These are phyloP conservation scores for Salinomyces thailandicus DNA, from an alignment of 2,329 filamentous ascomycete genomes.

Conservation along the genomic window DNA sequence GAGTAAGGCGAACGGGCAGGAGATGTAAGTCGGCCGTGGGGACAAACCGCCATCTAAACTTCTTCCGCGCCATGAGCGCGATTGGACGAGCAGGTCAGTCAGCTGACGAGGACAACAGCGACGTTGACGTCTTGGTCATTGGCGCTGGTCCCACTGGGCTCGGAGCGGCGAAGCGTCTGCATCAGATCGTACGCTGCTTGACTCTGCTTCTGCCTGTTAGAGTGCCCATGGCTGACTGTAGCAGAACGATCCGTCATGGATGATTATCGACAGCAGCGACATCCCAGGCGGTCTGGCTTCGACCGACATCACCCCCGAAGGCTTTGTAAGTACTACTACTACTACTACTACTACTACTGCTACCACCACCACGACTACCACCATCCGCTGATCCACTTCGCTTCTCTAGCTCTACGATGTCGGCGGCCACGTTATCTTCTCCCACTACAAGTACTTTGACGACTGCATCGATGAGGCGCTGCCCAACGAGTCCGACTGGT, in stretches of 20 bases:
- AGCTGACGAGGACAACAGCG: conserved; percentile 42
- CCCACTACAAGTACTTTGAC: conserved; percentile 99
- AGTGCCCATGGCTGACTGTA: no score
- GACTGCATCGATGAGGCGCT: conserved; percentile 96
- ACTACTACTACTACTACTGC: no score
- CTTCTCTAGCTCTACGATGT: conserved; percentile 84
- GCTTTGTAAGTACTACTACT: conserved; percentile 73
- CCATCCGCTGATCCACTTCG: conserved; percentile 6
- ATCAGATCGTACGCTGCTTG: conserved; percentile 87
- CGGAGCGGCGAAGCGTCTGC: conserved; percentile 92
- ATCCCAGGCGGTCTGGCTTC: conserved; percentile 91
- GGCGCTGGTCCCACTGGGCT: conserved; percentile 95
- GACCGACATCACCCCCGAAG: conserved; percentile 88
- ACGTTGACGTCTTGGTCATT: conserved; percentile 95
- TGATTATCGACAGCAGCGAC: conserved; percentile 87
- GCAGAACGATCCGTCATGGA: conserved; percentile 84
- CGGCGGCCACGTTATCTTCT: conserved; percentile 96
- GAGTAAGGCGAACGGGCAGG: conserved; percentile 25
- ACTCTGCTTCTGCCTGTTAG: no score
- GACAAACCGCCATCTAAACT: no score
- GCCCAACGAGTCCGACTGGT: conserved; percentile 91
- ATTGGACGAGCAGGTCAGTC: no score
- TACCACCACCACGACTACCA: conserved; percentile 8
- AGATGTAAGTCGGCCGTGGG: conserved; percentile 17
- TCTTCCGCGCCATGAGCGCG: neutral